Percentiles rank a stretch among this genome's conserved stretches.
These are phyloP conservation scores for Lichtheimia hyalospora DNA, from an alignment of 371 early-diverging fungal genomes.

Conservation along the genomic window DNA sequence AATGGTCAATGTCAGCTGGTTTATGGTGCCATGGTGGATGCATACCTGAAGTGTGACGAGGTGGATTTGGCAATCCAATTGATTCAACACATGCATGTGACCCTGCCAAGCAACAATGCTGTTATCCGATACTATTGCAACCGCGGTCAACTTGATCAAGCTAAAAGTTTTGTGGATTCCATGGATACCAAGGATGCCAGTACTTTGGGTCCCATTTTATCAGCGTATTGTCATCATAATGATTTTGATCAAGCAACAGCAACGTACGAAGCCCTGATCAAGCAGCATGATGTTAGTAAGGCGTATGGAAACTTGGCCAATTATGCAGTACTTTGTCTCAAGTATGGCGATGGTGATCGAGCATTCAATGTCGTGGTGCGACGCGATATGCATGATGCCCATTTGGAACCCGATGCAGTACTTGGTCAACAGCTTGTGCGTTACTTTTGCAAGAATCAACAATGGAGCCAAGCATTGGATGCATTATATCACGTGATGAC, in stretches of 20 bases:
- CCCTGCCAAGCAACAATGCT: slow-evolving; percentile 42
- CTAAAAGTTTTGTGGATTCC: slow-evolving; percentile 28
- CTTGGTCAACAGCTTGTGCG: slow-evolving; percentile 13
- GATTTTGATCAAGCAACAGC: slow-evolving; percentile 17
- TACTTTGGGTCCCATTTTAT: slow-evolving; percentile 43
- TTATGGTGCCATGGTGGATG: slow-evolving; percentile 46
- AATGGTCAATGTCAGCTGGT: slow-evolving; percentile 36
- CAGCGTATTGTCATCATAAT: slow-evolving; percentile 32
- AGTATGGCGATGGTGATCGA: slow-evolving; percentile 12
- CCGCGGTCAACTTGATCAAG: slow-evolving; percentile 24
- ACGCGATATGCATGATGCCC: slow-evolving; percentile 31
- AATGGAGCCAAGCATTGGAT: slow-evolving; percentile 22
- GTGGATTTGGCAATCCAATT: slow-evolving; percentile 36
- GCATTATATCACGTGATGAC: slow-evolving; percentile 27
- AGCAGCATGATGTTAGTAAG: slow-evolving; percentile 35
- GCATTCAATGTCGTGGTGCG: slow-evolving; percentile 22
- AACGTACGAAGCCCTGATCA: slow-evolving; percentile 28
- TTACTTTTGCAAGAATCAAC: slow-evolving; percentile 13
- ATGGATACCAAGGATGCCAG: slow-evolving; percentile 39
- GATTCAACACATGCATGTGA: slow-evolving; percentile 32
- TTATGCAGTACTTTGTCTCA: slow-evolving; percentile 38
- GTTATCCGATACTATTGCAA: slow-evolving; percentile 46
- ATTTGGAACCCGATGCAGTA: slow-evolving; percentile 15
- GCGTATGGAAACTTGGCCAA: slow-evolving; percentile 47
- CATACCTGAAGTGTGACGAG: slow-evolving; percentile 37